Conservation (phyloP, 805 yeast genomes). For the Candida andamanensis region DNA sequence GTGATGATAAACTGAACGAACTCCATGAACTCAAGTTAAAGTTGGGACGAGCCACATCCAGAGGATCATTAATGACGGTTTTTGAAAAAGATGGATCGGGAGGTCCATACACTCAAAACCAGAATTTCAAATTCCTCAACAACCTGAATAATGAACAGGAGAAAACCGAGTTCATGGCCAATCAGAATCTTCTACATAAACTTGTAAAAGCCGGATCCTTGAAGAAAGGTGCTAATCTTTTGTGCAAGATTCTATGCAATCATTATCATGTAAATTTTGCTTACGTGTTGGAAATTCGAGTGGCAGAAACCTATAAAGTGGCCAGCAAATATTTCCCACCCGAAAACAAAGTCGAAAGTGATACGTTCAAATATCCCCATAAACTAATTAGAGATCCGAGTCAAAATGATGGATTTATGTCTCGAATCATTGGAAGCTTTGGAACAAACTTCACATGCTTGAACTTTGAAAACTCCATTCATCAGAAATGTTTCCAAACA, state of each 20-base stretch:
- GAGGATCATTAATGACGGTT: constrained; percentile 34
- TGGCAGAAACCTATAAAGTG: constrained; percentile 43
- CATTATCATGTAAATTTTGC: constrained; percentile 38
- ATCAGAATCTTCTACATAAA: constrained; percentile 30
- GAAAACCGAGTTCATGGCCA: constrained; percentile 9
- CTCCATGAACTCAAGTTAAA: constrained; percentile 27
- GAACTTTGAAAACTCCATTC: constrained; percentile 33
- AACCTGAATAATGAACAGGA: constrained; percentile 11
- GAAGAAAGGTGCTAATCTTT: constrained; percentile 37
- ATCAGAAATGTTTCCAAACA: constrained; percentile 42
- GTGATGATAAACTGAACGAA: constrained; percentile 15
- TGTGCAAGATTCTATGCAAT: constrained; percentile 34
- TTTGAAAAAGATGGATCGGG: constrained; percentile 66
- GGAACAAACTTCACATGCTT: constrained; percentile 21
- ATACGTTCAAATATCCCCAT: constrained; percentile 34
- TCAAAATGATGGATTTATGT: constrained; percentile 33
- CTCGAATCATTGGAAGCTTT: constrained; percentile 43
- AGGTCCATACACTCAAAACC: constrained; percentile 49
- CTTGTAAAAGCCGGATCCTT: constrained; percentile 34
- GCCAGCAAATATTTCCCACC: constrained; percentile 40
- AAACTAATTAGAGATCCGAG: constrained; percentile 23
- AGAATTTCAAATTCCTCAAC: constrained; percentile 34
- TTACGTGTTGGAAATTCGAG: constrained; percentile 47
- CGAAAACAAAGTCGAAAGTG: constrained; percentile 40
- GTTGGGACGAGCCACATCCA: constrained; percentile 57